These are phyloP conservation scores for Solanum hybrid DNA, from an alignment of 305 asterid genomes.

Conservation along the genomic window DNA sequence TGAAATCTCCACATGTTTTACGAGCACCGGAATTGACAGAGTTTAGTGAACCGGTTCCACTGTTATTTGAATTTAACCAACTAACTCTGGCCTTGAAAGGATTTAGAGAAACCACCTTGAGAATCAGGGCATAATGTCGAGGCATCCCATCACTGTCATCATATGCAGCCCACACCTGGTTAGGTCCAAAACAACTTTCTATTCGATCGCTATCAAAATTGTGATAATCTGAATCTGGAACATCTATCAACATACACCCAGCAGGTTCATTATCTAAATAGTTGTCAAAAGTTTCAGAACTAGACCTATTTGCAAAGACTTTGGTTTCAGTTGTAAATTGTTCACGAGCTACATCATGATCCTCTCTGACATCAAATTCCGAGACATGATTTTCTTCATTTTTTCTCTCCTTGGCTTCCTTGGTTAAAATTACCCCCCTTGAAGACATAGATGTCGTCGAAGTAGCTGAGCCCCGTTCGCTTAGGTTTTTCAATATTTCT, in stretches of 20 bases:
- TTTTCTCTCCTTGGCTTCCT: slow-evolving; percentile 14
- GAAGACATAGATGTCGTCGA: slow-evolving; percentile 12
- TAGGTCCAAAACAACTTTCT: slow-evolving; percentile 41
- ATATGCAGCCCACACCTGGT: slow-evolving; percentile 80
- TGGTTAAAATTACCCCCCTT: slow-evolving; percentile 8
- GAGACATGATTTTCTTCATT: slow-evolving; percentile 5
- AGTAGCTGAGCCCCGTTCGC: slow-evolving; percentile 21
- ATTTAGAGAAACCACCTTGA: slow-evolving; percentile 8
- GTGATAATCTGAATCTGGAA: slow-evolving; percentile 46
- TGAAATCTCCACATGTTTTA: slow-evolving; percentile 47
- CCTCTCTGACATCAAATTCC: background rate
- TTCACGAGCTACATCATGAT: slow-evolving; percentile 2
- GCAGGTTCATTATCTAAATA: background rate
- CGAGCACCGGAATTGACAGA: slow-evolving; percentile 43
- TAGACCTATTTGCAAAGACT: background rate
- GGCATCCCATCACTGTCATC: slow-evolving; percentile 92
- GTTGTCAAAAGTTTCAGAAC: background rate
- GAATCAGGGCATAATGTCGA: slow-evolving; percentile 61
- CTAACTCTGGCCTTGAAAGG: slow-evolving; percentile 12
- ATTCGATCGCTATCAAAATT: slow-evolving; percentile 57
- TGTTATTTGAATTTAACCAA: slow-evolving; percentile 16
- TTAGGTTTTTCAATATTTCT: slow-evolving; percentile 33
- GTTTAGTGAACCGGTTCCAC: slow-evolving; percentile 24
- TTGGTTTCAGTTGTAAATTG: background rate
- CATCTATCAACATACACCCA: slow-evolving; percentile 5